A percentile compares a stretch with the other conserved stretches of the same genome.
Evolutionary conservation across 2,329 filamentous ascomycete genomes (phyloP).

Genomic region (Plenodomus tracheiphilus): DNA sequence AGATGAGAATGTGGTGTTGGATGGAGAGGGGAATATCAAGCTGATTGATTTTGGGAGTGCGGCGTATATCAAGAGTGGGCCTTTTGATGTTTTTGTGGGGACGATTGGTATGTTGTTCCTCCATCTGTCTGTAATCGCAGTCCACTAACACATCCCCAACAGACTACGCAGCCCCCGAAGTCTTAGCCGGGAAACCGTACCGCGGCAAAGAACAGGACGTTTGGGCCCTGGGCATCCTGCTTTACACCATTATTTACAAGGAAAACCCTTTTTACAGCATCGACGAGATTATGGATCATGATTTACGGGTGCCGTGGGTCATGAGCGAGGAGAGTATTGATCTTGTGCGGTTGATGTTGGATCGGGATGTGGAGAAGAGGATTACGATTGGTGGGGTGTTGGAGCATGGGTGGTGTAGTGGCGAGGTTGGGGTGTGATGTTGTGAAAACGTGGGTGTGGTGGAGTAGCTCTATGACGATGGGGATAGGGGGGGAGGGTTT

Average conservation of each 20-base stretch:
- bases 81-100: slow-evolving; percentile 98
- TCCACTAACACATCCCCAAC: slow-evolving; percentile 6
- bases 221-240: slow-evolving; percentile 93
- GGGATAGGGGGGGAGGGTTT: too few relatives aligned
- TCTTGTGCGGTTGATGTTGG: slow-evolving; percentile 86
- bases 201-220: slow-evolving; percentile 96
- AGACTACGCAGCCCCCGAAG: slow-evolving; percentile 99
- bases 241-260: slow-evolving; percentile 99
- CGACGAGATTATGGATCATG: slow-evolving; percentile 98
- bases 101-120: slow-evolving; percentile 91
- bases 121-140: neutral
- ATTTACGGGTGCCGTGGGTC: slow-evolving; percentile 84
- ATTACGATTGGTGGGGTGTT: slow-evolving; percentile 87
- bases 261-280: slow-evolving; percentile 99
- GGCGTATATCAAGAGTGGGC: slow-evolving; percentile 96
- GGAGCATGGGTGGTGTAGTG: slow-evolving; percentile 78
- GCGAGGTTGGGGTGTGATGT: slow-evolving; percentile 8
- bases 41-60: slow-evolving; percentile 98
- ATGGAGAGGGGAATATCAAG: slow-evolving; percentile 94
- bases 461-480: too few relatives aligned
- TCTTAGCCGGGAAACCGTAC: slow-evolving; percentile 88
- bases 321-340: slow-evolving; percentile 93
- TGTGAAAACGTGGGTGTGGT: too few relatives aligned
- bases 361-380: slow-evolving; percentile 81
- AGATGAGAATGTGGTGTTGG: slow-evolving; percentile 95